A percentile compares a stretch with the other conserved stretches of the same genome.
Conservation (phyloP, 176 grass and related monocot genomes). For the Aegilops speltoides region DNA sequence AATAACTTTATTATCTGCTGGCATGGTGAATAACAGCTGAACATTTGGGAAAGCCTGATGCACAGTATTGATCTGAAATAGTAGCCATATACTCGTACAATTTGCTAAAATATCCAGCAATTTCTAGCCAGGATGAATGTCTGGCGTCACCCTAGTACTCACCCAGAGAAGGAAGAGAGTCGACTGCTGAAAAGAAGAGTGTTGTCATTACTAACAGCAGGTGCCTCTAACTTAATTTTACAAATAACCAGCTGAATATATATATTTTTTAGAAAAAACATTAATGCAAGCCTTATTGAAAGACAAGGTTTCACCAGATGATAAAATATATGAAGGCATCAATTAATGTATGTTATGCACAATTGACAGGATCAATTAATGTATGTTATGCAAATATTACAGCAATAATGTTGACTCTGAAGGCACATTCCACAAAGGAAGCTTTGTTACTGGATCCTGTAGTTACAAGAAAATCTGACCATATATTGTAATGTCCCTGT, state of each 20-base stretch:
- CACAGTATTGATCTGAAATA: conserved; percentile 42
- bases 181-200: conserved; percentile 51
- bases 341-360: background rate
- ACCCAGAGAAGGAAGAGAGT: conserved; percentile 88
- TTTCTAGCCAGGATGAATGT: conserved; percentile 10
- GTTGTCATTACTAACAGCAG: conserved; percentile 16
- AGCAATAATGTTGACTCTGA: conserved; percentile 60
- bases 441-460: conserved; percentile 87
- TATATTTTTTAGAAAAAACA: background rate
- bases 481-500: background rate
- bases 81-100: background rate
- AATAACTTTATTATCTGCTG: too few relatives aligned
- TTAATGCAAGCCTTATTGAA: background rate
- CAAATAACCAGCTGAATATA: background rate
- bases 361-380: conserved; percentile 16
- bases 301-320: background rate
- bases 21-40: too few relatives aligned
- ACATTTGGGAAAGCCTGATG: conserved; percentile 37
- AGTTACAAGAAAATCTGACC: conserved; percentile 46
- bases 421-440: conserved; percentile 61
- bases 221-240: background rate
- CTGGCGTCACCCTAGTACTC: background rate
- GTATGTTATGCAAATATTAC: conserved; percentile 35
- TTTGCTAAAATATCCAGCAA: background rate
- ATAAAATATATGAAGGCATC: background rate